Evolutionary conservation across 192 early-diverging fungal species (phyloP), one percentile per base, ranked within the genome.

Genomic region (Coemansia sp.): DNA sequence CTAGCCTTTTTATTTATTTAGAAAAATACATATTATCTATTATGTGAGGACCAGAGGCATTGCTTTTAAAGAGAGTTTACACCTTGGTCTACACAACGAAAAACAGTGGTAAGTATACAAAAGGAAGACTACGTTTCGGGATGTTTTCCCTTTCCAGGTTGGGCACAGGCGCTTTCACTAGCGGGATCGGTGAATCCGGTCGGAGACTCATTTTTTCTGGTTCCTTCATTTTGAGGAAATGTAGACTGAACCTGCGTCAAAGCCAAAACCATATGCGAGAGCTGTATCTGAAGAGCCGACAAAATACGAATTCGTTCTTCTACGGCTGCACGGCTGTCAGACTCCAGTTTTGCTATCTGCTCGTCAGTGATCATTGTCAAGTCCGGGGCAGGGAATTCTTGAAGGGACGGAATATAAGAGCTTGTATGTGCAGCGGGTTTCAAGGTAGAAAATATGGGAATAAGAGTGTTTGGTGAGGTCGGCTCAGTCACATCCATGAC

Each of bases 221-320:
- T 10, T 7, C 38, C 41, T 19, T 5, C 5, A 42, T 65, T 52
- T 41, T n/a, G 52, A 15, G 57, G 39, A 41, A 59, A 56, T 52
- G 59, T 44, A n/a, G 79, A 81, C 47, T 81, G 74, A 6, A 81
- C 74, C 45, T 81, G 79, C 1, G 79, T 81, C 41, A 81, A 61
- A 10, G 79, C 68, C 38, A 68, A 43, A 13, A 81, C 52, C 79
- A 81, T 81, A 13, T 81, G 73, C 26, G 79, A 81, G 6, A 91
- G 85, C 72, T 92, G 91, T 2, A 64, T 65, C 62, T 91, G 86
- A 9, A 88, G 77, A 2, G 83, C 82, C 32, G 90, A 84, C 52
- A 92, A 69, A 32, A 91, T 78, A 12, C 88, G 84, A 43, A 92
- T 75, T 12, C 89, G 81, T 43, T 92, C 89, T 56, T 81, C 79